Conservation (phyloP, 169 alveolate species). For the Plasmodium blacklocki region DNA sequence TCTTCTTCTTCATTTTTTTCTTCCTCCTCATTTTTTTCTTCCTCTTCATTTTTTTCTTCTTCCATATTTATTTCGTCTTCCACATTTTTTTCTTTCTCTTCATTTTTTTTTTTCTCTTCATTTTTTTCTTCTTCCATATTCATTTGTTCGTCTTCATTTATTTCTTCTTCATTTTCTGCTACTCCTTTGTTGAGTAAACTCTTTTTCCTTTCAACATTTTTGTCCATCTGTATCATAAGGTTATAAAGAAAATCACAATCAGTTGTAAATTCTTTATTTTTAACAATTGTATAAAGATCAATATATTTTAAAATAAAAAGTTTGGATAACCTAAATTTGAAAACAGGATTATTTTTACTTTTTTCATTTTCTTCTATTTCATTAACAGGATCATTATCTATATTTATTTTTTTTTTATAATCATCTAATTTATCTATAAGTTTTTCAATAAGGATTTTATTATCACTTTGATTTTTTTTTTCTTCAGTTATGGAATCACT, state of each 20-base stretch:
- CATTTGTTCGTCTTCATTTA: too few relatives aligned
- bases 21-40: too few relatives aligned
- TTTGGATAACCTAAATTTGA: slow-evolving; percentile 82
- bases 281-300: slow-evolving; percentile 75
- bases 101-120: too few relatives aligned
- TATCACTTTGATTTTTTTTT: slow-evolving; percentile 19
- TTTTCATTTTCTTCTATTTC: slow-evolving; percentile 81
- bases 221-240: slow-evolving; percentile 59
- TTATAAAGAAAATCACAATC: slow-evolving; percentile 41
- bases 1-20: too few relatives aligned
- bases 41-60: too few relatives aligned
- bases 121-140: background rate
- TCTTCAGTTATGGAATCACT: slow-evolving; percentile 3
- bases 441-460: slow-evolving; percentile 54
- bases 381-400: slow-evolving; percentile 85
- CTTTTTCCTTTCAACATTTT: slow-evolving; percentile 30
- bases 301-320: slow-evolving; percentile 76
- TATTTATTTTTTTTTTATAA: slow-evolving; percentile 81
- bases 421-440: slow-evolving; percentile 79
- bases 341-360: slow-evolving; percentile 81
- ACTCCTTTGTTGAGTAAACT: background rate
- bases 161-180: background rate
- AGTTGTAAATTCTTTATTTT: slow-evolving; percentile 37
- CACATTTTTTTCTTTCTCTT: too few relatives aligned
- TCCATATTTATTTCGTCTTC: too few relatives aligned